Evolutionary conservation across 2,329 filamentous ascomycete species (phyloP), one percentile per base, ranked within the genome.

Genomic region (Talaromyces sp.): DNA sequence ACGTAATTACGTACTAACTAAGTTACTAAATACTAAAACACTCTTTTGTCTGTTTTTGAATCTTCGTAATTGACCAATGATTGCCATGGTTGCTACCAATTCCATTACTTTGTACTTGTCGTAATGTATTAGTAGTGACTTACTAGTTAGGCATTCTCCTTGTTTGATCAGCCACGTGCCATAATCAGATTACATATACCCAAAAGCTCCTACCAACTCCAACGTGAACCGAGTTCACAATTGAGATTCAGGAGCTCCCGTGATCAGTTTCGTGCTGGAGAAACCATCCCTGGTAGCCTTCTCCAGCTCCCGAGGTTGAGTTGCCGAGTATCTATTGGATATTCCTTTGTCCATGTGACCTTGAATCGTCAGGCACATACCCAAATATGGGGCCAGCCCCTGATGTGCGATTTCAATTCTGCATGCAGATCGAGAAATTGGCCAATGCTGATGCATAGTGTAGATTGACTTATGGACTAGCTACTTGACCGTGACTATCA

Each of bases 341-440:
- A 54, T 22, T n/a, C 29, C 15, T 54, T 4, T 22, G 53, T 38
- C 53, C 53, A 56, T 56, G 53, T 56, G 53, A 56, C 53, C 53
- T 56, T 56, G 53, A 38, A 56, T 56, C 53, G 53, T 56, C 53
- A 56, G 53, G 53, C 2, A 56, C 31, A 38, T 56, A 22, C 53
- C 31, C 53, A 56, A 36, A 56, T 56, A 56, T 56, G 31, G 53
- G 31, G n/a, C 17, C 31, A 56, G 29, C 53, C 53, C 29, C 53
- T 56, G 53, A 36, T 36, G n/a, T 25, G 19, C 53, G 29, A 19
- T 56, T 56, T 56, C 53, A 36, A 19, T 22, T 56, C 29, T 56
- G 53, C 53, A 56, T 56, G 31, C 31, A 56, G 53, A 36, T 56
- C 53, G 31, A 25, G 53, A 22, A 56, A 38, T 56, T 56, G 53